Percentiles rank a stretch among this genome's conserved stretches.
Evolutionary conservation across 495 filamentous ascomycete genomes (phyloP).

Genomic region (Cercophora samala): DNA sequence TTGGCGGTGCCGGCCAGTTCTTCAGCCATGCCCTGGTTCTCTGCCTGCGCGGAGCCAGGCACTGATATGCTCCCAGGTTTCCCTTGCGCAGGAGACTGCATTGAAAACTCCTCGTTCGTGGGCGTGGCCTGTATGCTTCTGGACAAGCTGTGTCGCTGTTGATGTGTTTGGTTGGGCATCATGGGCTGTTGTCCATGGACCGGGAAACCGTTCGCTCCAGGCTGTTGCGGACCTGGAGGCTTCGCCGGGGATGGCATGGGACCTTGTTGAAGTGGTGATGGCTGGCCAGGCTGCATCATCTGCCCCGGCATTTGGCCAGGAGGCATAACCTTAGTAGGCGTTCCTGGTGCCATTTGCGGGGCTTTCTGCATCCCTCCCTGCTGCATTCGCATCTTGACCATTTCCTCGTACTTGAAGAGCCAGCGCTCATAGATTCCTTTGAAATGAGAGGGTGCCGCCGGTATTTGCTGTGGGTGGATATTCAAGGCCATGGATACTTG

Average conservation of each 20-base stretch:
- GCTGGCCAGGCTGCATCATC: conserved; percentile 46
- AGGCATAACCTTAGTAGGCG: conserved; percentile 35
- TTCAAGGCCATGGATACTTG: conserved; percentile 64
- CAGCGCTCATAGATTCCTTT: conserved; percentile 71
- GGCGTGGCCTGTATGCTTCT: conserved; percentile 43
- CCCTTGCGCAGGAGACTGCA: conserved; percentile 40
- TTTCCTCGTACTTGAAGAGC: conserved; percentile 68
- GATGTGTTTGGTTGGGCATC: background rate
- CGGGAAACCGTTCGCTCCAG: conserved; percentile 48
- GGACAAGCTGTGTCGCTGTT: conserved; percentile 39
- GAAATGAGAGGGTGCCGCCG: conserved; percentile 63
- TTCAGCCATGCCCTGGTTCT: conserved; percentile 28
- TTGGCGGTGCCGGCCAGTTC: conserved; percentile 27
- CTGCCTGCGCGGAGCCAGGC: conserved; percentile 33
- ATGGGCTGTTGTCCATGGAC: conserved; percentile 36
- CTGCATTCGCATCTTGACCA: conserved; percentile 61
- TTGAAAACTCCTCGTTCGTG: conserved; percentile 38
- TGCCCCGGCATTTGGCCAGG: conserved; percentile 50
- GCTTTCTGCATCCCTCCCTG: conserved; percentile 29
- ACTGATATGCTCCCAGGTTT: conserved; percentile 39
- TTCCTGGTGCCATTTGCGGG: conserved; percentile 35
- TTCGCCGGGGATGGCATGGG: conserved; percentile 51
- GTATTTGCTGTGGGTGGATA: conserved; percentile 63
- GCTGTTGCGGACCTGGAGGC: conserved; percentile 45
- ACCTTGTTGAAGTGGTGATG: conserved; percentile 46